Percentiles rank a stretch among this genome's conserved stretches.
Conservation (phyloP, 441 rosid species). For the Arabidopsis hybrid region DNA sequence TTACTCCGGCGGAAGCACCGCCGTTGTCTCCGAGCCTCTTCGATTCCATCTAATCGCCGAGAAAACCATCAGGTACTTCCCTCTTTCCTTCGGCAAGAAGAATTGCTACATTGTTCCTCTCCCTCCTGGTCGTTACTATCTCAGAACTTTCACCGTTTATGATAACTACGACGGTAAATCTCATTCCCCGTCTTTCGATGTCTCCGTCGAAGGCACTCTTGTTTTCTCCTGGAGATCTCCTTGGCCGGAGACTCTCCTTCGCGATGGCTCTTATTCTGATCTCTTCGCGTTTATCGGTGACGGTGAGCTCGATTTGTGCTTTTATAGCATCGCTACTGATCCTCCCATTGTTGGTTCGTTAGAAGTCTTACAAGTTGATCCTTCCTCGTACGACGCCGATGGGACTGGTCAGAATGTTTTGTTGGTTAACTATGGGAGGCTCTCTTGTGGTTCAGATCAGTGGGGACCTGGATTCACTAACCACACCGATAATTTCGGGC, state of each 20-base stretch:
- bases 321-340: constrained; percentile 95
- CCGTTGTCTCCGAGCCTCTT: constrained; percentile 90
- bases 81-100: constrained; percentile 90
- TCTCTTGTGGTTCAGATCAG: constrained; percentile 73
- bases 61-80: constrained; percentile 86
- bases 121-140: constrained; percentile 81
- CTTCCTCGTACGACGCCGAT: constrained; percentile 61
- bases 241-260: constrained; percentile 69
- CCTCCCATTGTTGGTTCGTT: constrained; percentile 87
- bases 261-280: constrained; percentile 95
- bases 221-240: constrained; percentile 97
- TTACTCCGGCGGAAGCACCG: constrained; percentile 77
- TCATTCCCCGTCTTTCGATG: constrained; percentile 86
- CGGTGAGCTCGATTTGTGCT: constrained; percentile 83
- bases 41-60: constrained; percentile 70
- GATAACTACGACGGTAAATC: constrained; percentile 92
- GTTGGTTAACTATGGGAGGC: constrained; percentile 85
- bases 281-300: constrained; percentile 77
- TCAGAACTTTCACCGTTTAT: constrained; percentile 92
- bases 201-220: constrained; percentile 85
- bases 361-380: constrained; percentile 76
- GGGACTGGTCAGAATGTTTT: constrained; percentile 54
- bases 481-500: constrained; percentile 78
- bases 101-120: constrained; percentile 90
- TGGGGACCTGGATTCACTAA: constrained; percentile 97